Base-by-base conservation (phyloP, 345 rosid species). In the Citrus mangshanensis region DNA sequence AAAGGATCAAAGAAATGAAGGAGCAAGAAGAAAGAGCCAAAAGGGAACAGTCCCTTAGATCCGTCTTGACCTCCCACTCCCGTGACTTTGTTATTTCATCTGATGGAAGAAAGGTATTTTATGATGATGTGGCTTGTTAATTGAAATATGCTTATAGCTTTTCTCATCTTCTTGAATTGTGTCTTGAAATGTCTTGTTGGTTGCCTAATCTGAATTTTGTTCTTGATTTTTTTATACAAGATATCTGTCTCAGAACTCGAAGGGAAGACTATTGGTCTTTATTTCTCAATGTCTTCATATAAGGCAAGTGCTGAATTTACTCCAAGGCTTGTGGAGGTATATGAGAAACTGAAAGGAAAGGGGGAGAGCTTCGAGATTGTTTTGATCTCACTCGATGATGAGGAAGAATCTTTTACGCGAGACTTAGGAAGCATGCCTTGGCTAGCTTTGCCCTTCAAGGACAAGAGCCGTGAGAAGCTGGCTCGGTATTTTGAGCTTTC, bases 361-460 rank as follows among this genome's bases (percentile, higher is more conserved):
- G 87, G 86, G 14, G 90, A 89, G 81, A 83, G 72, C 55, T 93
- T 92, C 79, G 94, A 92, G 83, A 74, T 93, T 58, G 97, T 93
- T 55, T 37, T 86, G 75, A 81, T 93, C 77, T 87, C 93, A 28
- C 83, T 91, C 27, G 95, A 90, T 56, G 78, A 79, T 37, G 87
- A 85, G n/a, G 93, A 92, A 63, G 88, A 87, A 37, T 66, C 89
- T 64, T 92, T 85, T 84, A 87, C 82, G 71, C 74, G 86, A 76
- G 81, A 84, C 76, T 81, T 92, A 51, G 86, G 80, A 75, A 77
- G 80, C 79, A 83, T 84, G 82, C 95, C 95, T 38, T 91, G 97
- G 97, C 77, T 91, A 70, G 91, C 93, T n/a, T 76, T 87, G 78
- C 98, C 97, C 12, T 89, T 85, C 68, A 73, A 75, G 40, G 93